Base-by-base conservation (phyloP, 2,329 filamentous ascomycete species). In the Raffaelea albimanens region DNA sequence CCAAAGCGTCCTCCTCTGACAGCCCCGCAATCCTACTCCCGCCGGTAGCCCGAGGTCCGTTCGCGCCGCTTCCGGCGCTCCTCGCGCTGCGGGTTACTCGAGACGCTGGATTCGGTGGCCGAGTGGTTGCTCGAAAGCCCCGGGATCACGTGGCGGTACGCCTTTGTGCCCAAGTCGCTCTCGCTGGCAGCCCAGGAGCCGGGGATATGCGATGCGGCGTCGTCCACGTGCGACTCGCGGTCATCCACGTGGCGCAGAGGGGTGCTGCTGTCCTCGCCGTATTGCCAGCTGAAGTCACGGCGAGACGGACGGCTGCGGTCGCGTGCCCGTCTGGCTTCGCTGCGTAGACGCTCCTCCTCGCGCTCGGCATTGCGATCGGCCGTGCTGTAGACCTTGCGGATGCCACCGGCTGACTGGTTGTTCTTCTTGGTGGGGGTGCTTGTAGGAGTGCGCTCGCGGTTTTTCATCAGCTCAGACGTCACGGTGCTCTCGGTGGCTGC, bases 361-460 rank as follows among this genome's bases (percentile, higher is more conserved):
- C 73, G 70, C 44, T 63, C 61, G 22, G 66, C 69, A 45, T 66
- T 75, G 55, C 73, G 73, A 62, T 79, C 75, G 10, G 76, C 73
- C 1, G 71, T 73, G 36, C 75, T 79, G 66, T 81, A 80, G 29
- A 81, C 77, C 64, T 81, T 80, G 53, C 77, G 69, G 56, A 81
- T 81, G 44, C 74, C 73, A 41, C 61, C 66, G n/a, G 47, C 49
- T 23, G 20, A 16, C 25, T 9, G 29, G 18, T 25, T 19, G 21
- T 46, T 48, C 53, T 59, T 66, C 62, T 74, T 71, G 45, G 67
- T 69, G 0, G 75, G 75, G 50, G 70, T 79, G 62, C 58, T 70
- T 47, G 74, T 78, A 2, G 76, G 77, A 53, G 72, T 78, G 58
- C 65, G 65, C 65, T 82, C 71, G 57, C 73, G 69, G 63, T 81